Base-by-base conservation (phyloP, 2,329 filamentous ascomycete genomes). In the Aspergillus brasiliensis region DNA sequence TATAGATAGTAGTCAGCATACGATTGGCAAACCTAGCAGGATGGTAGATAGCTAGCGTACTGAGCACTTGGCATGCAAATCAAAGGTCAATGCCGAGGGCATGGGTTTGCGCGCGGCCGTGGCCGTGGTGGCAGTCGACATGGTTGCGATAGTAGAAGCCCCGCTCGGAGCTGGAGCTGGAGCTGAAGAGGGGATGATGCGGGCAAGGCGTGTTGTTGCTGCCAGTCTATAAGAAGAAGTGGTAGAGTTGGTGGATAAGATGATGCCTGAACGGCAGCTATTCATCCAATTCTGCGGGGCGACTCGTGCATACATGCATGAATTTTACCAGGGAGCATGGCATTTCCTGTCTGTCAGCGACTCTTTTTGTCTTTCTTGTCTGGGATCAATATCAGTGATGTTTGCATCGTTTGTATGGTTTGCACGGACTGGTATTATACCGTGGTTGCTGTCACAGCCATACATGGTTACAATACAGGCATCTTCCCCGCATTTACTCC, bases 61-160 rank as follows among this genome's bases (percentile, higher is more conserved):
- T 65, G 91, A 93, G 78, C 91, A 96, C 75, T 85, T 87, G 51
- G 89, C 89, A 60, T 91, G 78, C 28, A 94, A 82, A 67, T 95
- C 89, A 73, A 94, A 94, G 1, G 83, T 91, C 73, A 96, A 82
- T 51, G 92, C 91, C 11, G 89, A 78, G 47, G 76, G 75, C 74
- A 79, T 79, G 15, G 71, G 56, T 59, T 72, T 76, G 56, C 67
- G 70, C 58, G 61, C 58, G 57, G 51, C 60, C 27, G 17, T 58
- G 13, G 56, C 53, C 31, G 66, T 54, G 42, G 66, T 56, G 42
- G 65, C 51, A 8, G 73, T 73, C 8, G 74, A 71, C 74, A 77
- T 76, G 34, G 56, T 62, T 59, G 65, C 66, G 34, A 65, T 57
- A 28, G 64, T 57, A 34, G 25, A 62, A 49, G 57, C 56, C 57